phyloP scores from a whole-genome alignment of 257 asterid species.

The Solanum pinnatisectum region DNA sequence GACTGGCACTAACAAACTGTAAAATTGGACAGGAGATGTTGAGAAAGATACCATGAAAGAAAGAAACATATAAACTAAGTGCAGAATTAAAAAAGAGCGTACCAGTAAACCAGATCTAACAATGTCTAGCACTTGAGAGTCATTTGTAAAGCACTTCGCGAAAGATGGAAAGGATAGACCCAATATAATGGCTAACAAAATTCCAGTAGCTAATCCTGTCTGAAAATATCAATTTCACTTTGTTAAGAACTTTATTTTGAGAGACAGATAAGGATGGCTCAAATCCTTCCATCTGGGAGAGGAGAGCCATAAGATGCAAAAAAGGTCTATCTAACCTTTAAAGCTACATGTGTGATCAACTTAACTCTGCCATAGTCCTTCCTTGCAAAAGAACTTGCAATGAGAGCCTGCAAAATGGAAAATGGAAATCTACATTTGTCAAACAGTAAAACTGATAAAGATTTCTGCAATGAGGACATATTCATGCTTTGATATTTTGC shows the following conservation, averaged over 20 bases:
- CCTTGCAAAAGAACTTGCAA: conserved; percentile 33
- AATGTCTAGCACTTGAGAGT: conserved; percentile 27
- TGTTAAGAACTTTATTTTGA: not conserved
- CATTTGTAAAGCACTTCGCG: conserved; percentile 31
- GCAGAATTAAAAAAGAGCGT: not conserved
- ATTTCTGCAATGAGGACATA: not conserved
- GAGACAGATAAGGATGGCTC: not conserved
- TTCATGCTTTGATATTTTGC: not conserved
- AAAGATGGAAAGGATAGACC: conserved; percentile 26
- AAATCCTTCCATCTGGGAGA: not conserved
- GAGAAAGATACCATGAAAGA: not conserved
- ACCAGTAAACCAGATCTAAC: conserved; percentile 29
- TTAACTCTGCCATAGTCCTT: conserved; percentile 22
- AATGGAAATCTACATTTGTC: not conserved
- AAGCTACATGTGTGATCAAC: conserved; percentile 21
- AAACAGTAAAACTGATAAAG: not conserved
- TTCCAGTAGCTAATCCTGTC: conserved; percentile 29
- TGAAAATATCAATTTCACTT: not conserved
- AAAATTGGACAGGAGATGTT: not conserved
- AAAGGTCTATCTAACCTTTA: conserved; percentile 12
- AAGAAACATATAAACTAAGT: not conserved
- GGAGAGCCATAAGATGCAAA: not conserved
- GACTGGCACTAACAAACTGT: conserved; percentile 43
- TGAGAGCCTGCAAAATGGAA: conserved; percentile 23
- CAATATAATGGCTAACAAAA: conserved; percentile 24